Percentiles rank a stretch among this genome's conserved stretches.
phyloP scores from a whole-genome alignment of 2,329 filamentous ascomycete genomes.

The Leptographium lundbergii region DNA sequence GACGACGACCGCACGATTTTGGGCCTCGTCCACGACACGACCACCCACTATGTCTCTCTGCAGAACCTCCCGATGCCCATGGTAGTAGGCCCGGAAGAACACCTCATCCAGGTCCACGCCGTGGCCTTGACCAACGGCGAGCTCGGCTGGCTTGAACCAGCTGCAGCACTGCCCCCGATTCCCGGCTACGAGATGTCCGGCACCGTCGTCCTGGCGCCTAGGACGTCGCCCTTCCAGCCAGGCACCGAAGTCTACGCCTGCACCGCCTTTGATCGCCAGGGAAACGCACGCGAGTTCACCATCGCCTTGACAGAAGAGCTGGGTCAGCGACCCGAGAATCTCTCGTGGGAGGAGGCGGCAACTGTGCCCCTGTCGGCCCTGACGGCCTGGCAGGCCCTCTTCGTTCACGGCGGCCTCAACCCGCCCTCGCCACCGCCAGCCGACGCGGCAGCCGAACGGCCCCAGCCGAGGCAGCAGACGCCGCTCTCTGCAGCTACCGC shows the following conservation, averaged over 20 bases:
- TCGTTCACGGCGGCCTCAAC: conserved; percentile 10
- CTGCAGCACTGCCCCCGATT: conserved; percentile 4
- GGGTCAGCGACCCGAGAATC: conserved; percentile 11
- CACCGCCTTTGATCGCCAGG: conserved; percentile 13
- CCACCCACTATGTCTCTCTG: conserved; percentile 2
- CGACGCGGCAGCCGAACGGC: neutral
- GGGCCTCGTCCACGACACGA: conserved; percentile 7
- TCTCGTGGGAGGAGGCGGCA: conserved; percentile 15
- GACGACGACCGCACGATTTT: conserved; percentile 3
- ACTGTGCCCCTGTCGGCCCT: conserved; percentile 13
- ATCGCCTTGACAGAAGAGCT: conserved; percentile 11
- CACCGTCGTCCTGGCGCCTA: conserved; percentile 15
- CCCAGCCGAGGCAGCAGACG: no score
- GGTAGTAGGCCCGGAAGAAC: conserved; percentile 10
- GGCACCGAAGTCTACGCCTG: conserved; percentile 19
- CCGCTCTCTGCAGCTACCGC: no score
- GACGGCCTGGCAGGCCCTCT: conserved; percentile 16
- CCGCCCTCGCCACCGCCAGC: conserved; percentile 2
- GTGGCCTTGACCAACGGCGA: conserved; percentile 19
- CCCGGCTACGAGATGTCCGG: conserved; percentile 20
- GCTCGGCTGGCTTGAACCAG: conserved; percentile 15
- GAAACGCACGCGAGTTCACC: conserved; percentile 12
- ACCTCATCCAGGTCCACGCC: conserved; percentile 18
- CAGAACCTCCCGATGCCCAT: conserved; percentile 8
- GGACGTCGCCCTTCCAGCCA: conserved; percentile 14